Conservation (phyloP, 768 basidiomycete species). For the Megacollybia marginata region DNA sequence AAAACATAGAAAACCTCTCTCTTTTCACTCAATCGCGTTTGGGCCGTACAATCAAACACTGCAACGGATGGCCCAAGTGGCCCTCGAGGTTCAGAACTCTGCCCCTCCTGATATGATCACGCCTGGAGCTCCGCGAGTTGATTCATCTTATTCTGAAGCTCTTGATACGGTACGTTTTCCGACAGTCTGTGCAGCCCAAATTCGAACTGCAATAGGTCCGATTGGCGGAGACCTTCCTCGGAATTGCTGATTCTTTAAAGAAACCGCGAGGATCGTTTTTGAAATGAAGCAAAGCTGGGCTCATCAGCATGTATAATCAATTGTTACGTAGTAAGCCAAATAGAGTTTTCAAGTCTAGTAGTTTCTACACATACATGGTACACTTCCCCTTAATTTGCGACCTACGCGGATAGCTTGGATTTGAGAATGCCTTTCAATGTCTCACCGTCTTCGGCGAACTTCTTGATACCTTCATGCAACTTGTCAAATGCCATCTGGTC, state of each 20-base stretch:
- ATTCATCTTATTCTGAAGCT: conserved; percentile 43
- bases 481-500: conserved; percentile 60
- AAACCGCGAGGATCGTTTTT: conserved; percentile 48
- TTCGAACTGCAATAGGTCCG: conserved; percentile 29
- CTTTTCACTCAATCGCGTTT: conserved; percentile 55
- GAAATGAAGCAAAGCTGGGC: conserved; percentile 10
- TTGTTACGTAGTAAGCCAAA: too few species aligned
- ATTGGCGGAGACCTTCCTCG: conserved; percentile 51
- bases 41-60: conserved; percentile 28
- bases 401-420: too few species aligned
- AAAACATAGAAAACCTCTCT: conserved; percentile 38
- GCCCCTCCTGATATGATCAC: conserved; percentile 32
- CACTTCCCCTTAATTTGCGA: too few species aligned
- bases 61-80: conserved; percentile 46
- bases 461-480: conserved; percentile 96
- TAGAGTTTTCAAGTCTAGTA: too few species aligned
- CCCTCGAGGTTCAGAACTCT: conserved; percentile 35
- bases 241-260: conserved; percentile 48
- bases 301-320: too few species aligned
- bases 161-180: conserved; percentile 38
- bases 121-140: conserved; percentile 22
- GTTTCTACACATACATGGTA: too few species aligned
- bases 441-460: conserved; percentile 91
- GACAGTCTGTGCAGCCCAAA: not conserved
- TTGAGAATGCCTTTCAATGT: conserved; percentile 41